Conservation (phyloP, 2,329 filamentous ascomycete species). For the Aphanocladium album region DNA sequence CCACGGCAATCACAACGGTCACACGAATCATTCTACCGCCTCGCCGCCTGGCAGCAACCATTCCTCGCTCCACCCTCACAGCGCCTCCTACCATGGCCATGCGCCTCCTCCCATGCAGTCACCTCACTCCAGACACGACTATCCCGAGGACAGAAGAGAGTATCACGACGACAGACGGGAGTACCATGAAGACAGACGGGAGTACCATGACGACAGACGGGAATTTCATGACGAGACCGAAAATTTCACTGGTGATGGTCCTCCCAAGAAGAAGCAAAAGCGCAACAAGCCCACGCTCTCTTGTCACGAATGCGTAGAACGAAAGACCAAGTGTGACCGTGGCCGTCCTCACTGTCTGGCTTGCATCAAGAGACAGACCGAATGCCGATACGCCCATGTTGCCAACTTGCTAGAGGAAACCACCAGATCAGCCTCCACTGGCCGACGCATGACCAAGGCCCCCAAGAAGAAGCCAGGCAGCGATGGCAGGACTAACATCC, state of each 20-base stretch:
- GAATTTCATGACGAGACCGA: constrained; percentile 11
- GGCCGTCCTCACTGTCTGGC: constrained; percentile 64
- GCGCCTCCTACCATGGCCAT: constrained; percentile 3
- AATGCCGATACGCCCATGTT: constrained; percentile 70
- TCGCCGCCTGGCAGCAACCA: background rate
- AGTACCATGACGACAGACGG: too few relatives aligned
- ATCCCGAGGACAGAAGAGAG: constrained; percentile 1
- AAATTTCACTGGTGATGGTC: constrained; percentile 27
- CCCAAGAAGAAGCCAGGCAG: constrained; percentile 47
- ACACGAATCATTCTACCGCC: background rate
- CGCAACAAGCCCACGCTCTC: constrained; percentile 79
- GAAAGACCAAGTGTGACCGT: constrained; percentile 81
- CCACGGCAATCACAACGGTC: too few relatives aligned
- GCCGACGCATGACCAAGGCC: constrained; percentile 52
- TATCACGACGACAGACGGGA: constrained; percentile 10
- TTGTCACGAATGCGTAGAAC: constrained; percentile 73
- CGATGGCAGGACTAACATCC: constrained; percentile 36
- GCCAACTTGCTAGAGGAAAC: constrained; percentile 71
- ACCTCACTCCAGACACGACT: constrained; percentile 4
- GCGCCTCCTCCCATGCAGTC: constrained; percentile 4
- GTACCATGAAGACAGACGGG: too few relatives aligned
- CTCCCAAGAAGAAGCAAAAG: constrained; percentile 68
- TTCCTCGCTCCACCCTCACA: constrained; percentile 6
- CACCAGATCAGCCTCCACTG: constrained; percentile 47
- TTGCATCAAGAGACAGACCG: constrained; percentile 70